Percentiles rank a stretch among this genome's conserved stretches.
phyloP scores from a whole-genome alignment of 176 grass and related monocot species.

The Avena sativa region DNA sequence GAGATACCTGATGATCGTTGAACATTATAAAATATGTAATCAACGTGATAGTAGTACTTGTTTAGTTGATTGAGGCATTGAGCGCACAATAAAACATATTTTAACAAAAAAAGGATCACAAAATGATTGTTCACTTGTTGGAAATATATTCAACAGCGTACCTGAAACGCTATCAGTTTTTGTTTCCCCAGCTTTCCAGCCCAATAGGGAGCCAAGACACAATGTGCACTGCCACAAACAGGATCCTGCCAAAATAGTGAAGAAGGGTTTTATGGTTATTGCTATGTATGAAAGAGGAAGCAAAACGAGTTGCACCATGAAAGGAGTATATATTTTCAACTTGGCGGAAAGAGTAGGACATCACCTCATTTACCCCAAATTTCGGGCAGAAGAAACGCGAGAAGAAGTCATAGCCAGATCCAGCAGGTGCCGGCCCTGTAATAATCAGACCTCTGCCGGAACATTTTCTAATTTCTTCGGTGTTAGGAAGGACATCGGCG shows the following conservation, averaged over 20 bases:
- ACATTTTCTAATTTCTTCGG: constrained; percentile 59
- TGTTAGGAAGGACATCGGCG: constrained; percentile 58
- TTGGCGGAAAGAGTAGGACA: not conserved
- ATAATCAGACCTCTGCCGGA: constrained; percentile 58
- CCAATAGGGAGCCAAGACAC: constrained; percentile 77
- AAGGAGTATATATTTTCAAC: not conserved
- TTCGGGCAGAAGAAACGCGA: constrained; percentile 70
- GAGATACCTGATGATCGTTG: constrained; percentile 13
- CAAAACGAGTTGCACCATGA: not conserved
- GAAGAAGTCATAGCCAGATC: constrained; percentile 84
- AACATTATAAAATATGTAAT: not conserved
- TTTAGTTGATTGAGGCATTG: not conserved
- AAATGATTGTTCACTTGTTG: not conserved
- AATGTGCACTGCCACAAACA: constrained; percentile 76
- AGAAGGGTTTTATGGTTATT: not conserved
- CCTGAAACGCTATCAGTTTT: constrained; percentile 65
- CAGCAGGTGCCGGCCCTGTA: constrained; percentile 66
- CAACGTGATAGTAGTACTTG: not conserved
- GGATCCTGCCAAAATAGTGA: constrained; percentile 56
- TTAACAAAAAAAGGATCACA: not conserved
- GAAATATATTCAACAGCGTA: constrained; percentile 9
- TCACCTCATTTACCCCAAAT: constrained; percentile 78
- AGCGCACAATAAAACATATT: not conserved
- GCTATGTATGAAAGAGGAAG: not conserved
- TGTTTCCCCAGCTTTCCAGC: constrained; percentile 71